phyloP scores from a whole-genome alignment of 495 filamentous ascomycete genomes.

The Antarctomyces pellizariae region DNA sequence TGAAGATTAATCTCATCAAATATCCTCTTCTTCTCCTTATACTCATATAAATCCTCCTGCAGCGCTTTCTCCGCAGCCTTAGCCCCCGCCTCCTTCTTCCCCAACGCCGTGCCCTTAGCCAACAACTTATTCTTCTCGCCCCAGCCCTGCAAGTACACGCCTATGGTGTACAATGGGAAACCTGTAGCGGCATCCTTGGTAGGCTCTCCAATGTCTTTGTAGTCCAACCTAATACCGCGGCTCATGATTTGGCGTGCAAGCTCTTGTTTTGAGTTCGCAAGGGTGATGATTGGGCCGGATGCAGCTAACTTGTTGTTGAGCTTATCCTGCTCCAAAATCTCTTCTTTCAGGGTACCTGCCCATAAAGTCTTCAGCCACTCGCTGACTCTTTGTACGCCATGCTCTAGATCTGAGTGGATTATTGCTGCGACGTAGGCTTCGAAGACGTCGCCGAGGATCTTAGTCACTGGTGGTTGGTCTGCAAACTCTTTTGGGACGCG shows the following conservation, averaged over 20 bases:
- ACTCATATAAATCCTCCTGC: too few relatives aligned
- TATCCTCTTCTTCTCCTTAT: conserved; percentile 26
- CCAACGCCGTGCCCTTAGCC: conserved; percentile 40
- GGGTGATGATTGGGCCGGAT: conserved; percentile 2
- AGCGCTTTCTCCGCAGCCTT: conserved; percentile 46
- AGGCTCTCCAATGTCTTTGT: conserved; percentile 30
- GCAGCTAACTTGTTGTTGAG: conserved; percentile 9
- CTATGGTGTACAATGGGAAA: conserved; percentile 38
- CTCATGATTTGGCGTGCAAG: conserved; percentile 31
- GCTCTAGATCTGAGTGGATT: conserved; percentile 33
- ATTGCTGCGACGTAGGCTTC: conserved; percentile 71
- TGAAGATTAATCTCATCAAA: conserved; percentile 10
- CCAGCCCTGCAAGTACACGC: conserved; percentile 48
- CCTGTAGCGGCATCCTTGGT: conserved; percentile 30
- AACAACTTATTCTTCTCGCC: conserved; percentile 40
- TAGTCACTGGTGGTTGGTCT: conserved; percentile 20
- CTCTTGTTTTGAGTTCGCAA: conserved; percentile 23
- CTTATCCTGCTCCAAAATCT: conserved; percentile 17
- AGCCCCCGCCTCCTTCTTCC: conserved; percentile 50
- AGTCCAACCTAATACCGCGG: conserved; percentile 39
- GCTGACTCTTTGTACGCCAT: conserved; percentile 33
- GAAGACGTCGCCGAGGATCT: conserved; percentile 64
- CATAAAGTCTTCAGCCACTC: conserved; percentile 51
- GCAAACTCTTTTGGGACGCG: conserved; percentile 24
- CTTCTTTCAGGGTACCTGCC: conserved; percentile 21